These are phyloP conservation scores for Nepenthes gracilis DNA, from an alignment of 148 eudicot species.

Conservation along the genomic window DNA sequence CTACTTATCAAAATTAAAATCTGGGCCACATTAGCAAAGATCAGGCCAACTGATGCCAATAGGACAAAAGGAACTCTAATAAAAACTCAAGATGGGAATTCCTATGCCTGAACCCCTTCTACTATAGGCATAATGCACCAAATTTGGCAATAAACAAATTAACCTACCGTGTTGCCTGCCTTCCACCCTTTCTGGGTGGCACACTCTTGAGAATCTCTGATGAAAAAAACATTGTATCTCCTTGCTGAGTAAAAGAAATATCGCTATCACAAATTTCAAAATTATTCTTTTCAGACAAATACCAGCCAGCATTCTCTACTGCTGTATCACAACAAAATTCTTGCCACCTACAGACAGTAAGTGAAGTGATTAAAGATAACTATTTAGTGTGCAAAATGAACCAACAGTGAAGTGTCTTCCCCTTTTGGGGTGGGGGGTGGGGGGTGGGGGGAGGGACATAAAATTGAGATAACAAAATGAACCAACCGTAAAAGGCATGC, in stretches of 20 bases:
- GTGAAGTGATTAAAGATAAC: neutral
- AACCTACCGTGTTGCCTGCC: constrained; percentile 22
- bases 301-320: constrained; percentile 81
- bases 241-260: constrained; percentile 8
- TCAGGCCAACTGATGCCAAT: no score
- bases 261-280: constrained; percentile 11
- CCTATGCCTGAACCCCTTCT: no score
- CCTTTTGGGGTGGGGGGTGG: no score
- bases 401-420: neutral
- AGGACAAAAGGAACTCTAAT: no score
- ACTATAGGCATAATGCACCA: no score
- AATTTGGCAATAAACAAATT: neutral
- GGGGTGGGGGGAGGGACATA: neutral
- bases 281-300: constrained; percentile 14
- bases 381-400: neutral
- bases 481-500: constrained; percentile 61
- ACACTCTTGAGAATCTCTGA: constrained; percentile 21
- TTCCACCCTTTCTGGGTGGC: constrained; percentile 18
- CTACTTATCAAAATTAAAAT: no score
- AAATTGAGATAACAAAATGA: neutral
- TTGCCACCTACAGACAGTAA: constrained; percentile 52
- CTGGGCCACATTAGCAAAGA: no score
- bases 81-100: no score
- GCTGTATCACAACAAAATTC: constrained; percentile 73
- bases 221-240: constrained; percentile 11